Base-by-base conservation (phyloP, 768 basidiomycete species). In the Amanita pallidorosea region DNA sequence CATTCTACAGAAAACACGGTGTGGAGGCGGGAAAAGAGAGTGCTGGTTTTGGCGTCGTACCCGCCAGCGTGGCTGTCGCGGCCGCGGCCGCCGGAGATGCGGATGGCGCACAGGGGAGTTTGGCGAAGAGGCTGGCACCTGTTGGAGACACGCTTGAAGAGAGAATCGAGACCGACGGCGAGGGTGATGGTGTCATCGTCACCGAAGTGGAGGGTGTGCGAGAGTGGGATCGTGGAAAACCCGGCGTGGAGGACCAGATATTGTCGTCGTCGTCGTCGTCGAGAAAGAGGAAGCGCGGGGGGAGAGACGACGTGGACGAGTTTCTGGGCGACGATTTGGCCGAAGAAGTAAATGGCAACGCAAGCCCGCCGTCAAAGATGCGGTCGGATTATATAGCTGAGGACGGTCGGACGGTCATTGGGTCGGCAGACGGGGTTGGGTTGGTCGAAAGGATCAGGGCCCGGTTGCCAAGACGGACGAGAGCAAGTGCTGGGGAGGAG, bases 1-100 rank as follows among this genome's bases (percentile, higher is more conserved):
- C 83, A 57, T 92, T 90, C 56, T 92, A 92, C 65, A 80, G 65
- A 63, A 84, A 79, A 59, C 84, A 90, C 52, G 89, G 88, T 15
- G 59, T 58, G 49, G 52, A 53, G 5, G 52, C 52, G 13, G 52
- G 52, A 6, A 53, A 53, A 36, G 52, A 46, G 25, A 46, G 37
- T 41, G 52, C 31, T 1, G 45, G 52, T 0, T 46, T 38, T 33
- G 46, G 37, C 15, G 52, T 46, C 25, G 37, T 42, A 8, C 38
- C 52, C 7, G 37, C 36, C 13, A 35, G 52, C 33, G 23, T 53
- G 34, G 22, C 51, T 23, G 46, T 40, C 7, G 42, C 20, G 23
- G 42, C 42, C 2, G 41, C 18, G 23, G 42, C 42, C 3, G 47
- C 43, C 2, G 42, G 2, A 7, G 42, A 1, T 22, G 45, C 2